Evolutionary conservation across 805 yeast species (phyloP), one percentile per base, ranked within the genome.

Genomic region (Sugiyamaella chiloensis): DNA sequence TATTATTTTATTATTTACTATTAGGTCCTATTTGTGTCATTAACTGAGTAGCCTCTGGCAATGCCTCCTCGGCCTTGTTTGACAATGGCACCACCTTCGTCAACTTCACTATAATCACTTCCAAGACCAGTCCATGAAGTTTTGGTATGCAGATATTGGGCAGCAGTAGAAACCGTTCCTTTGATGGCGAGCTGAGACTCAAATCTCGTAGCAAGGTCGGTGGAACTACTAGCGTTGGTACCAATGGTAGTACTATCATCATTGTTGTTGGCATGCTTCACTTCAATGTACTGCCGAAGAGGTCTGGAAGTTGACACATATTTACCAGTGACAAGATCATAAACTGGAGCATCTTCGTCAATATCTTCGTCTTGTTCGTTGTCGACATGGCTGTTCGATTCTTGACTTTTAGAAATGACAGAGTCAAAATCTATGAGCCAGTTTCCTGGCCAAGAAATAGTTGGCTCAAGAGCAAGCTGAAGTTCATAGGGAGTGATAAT

Each of bases 401-500:
- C 50, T 4, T 29, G 4, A 17, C 17, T 72, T 4, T 64, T 57
- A 7, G 60, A 64, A 53, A 81, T 60, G 3, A 83, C 69, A 2
- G 79, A 74, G 32, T 77, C 78, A 65, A 90, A 89, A 56, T 86
- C 93, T 0, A 88, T 80, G 8, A 86, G 77, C 98, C 99, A 93
- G 56, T 85, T 76, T 1, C 98, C 98, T 0, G 95, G 83, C 99
- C 99, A 93, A 1, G 80, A 72, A 19, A 87, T 73, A 53, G 85
- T 88, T 20, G 78, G 80, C 52, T 78, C 77, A 49, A 93, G 72
- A 0, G 98, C 96, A 64, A 91, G 67, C 41, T 83, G 77, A 34
- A 93, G 69, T 64, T 93, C 99, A 65, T 87, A 91, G 0, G 98
- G 98, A 0, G 99, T 93, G 16, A 93, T 80, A 8, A 93, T 85